phyloP scores from a whole-genome alignment of 2,329 filamentous ascomycete genomes.

The Neurospora crassa region DNA sequence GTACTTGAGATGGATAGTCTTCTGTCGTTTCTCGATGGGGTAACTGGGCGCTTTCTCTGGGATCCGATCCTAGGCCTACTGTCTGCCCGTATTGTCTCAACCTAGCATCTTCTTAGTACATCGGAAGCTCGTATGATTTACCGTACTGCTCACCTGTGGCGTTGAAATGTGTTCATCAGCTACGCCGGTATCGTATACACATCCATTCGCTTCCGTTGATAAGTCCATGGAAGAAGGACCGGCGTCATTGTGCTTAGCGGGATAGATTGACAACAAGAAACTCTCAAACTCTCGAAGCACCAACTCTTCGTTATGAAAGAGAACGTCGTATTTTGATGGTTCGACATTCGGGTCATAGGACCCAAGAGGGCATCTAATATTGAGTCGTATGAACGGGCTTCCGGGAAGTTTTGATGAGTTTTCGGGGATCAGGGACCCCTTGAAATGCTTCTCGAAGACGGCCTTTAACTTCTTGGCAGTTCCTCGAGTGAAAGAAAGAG shows the following conservation, averaged over 20 bases:
- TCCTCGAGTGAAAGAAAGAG: constrained; percentile 45
- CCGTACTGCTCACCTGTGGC: background rate
- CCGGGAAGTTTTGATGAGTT: constrained; percentile 20
- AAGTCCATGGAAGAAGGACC: constrained; percentile 1
- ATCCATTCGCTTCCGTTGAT: background rate
- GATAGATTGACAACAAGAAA: constrained; percentile 34
- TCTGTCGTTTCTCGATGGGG: background rate
- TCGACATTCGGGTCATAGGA: constrained; percentile 67
- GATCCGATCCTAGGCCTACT: background rate
- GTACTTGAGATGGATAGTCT: background rate
- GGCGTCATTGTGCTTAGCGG: background rate
- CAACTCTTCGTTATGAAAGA: constrained; percentile 49
- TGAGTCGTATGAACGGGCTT: constrained; percentile 53
- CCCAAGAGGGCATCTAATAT: constrained; percentile 49
- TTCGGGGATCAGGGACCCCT: constrained; percentile 10
- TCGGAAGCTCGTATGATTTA: background rate
- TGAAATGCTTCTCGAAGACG: constrained; percentile 42
- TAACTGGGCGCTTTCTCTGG: background rate
- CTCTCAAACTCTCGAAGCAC: constrained; percentile 36
- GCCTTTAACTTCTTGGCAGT: constrained; percentile 49
- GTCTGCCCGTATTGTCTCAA: constrained; percentile 2
- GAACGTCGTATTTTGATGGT: constrained; percentile 60
- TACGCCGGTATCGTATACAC: background rate
- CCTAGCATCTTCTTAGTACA: background rate
- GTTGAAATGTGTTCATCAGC: background rate